Evolutionary conservation across 768 basidiomycete genomes (phyloP).

Genomic region (Clitopilus hobsonii): DNA sequence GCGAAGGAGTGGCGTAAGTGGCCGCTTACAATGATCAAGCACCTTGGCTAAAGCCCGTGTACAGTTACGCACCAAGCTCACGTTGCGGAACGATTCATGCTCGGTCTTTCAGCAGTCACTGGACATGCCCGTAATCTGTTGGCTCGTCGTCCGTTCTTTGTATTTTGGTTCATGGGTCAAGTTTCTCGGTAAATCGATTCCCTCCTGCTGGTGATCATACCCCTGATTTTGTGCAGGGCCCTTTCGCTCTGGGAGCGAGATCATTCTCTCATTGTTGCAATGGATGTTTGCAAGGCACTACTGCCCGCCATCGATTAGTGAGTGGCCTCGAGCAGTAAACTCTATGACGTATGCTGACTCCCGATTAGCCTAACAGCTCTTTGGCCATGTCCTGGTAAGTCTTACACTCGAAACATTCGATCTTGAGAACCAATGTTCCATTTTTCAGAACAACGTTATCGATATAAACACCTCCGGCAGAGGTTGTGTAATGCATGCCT

Average conservation of each 20-base stretch:
- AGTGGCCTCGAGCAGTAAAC: conserved; percentile 11
- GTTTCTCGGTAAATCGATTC: conserved; percentile 41
- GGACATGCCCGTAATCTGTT: conserved; percentile 46
- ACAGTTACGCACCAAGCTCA: conserved; percentile 58
- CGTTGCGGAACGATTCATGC: conserved; percentile 56
- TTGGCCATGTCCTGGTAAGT: conserved; percentile 62
- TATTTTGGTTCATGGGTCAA: conserved; percentile 76
- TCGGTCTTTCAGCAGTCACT: conserved; percentile 56
- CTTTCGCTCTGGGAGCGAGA: conserved; percentile 61
- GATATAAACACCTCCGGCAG: conserved; percentile 42
- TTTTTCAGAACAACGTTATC: conserved; percentile 43
- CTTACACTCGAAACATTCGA: neutral
- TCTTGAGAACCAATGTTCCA: neutral
- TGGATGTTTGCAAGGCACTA: conserved; percentile 60
- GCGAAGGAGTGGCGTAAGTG: conserved; percentile 65
- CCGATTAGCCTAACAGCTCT: conserved; percentile 40
- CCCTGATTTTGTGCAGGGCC: conserved; percentile 31
- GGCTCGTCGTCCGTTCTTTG: conserved; percentile 57
- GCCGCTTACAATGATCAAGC: conserved; percentile 1
- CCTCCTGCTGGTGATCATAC: neutral
- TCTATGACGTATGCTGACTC: neutral
- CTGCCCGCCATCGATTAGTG: conserved; percentile 57
- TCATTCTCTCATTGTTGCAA: conserved; percentile 48
- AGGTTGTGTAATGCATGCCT: conserved; percentile 42
- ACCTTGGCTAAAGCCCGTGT: conserved; percentile 2